Base-by-base conservation (phyloP, 495 filamentous ascomycete genomes). In the Ascodesmis nigricans region DNA sequence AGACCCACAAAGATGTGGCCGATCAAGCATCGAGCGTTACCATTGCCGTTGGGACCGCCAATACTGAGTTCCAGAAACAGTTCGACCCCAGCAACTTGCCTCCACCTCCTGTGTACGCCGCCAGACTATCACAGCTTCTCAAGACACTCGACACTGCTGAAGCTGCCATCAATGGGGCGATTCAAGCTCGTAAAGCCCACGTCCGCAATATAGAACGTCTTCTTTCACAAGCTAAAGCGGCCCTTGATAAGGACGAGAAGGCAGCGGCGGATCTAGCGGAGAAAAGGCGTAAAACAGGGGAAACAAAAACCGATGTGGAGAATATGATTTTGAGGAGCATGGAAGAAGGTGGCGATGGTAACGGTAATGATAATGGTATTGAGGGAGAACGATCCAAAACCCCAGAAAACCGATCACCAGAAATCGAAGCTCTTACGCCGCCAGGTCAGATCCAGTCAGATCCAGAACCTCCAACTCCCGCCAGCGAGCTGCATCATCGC, bases 131-230 rank as follows among this genome's bases (percentile, higher is more conserved):
- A 41, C 71, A 78, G 2, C 60, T 99, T 5, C 62, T 95, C 31
- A 91, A 87, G 57, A 71, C 67, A 2, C 66, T 99, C 10, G 80
- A 82, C 21, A 79, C 68, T 36, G 87, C 87, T n/a, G 81, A 95
- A 55, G 75, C 70, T 26, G 83, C 83, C 0, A 78, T 95, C 1
- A 74, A 78, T 2, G 80, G 90, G 38, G 75, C 75, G 39, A 79
- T 99, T 50, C 83, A 84, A 47, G 78, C 82, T 1, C 76, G 90
- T 11, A 65, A 65, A 25, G 64, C 70, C 14, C 62, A 95, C 14
- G 71, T 95, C 8, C 59, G 65, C 15, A 80, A 71, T 1, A 61
- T 95, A 4, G 81, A 92, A 55, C 84, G 77, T 42, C 54, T 95
- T 3, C 58, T 99, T 1, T 65, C 70, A 14, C 67, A 64, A 15